Evolutionary conservation across 2,329 filamentous ascomycete species (phyloP), one percentile per base, ranked within the genome.

Genomic region (Fusarium bactridioides): DNA sequence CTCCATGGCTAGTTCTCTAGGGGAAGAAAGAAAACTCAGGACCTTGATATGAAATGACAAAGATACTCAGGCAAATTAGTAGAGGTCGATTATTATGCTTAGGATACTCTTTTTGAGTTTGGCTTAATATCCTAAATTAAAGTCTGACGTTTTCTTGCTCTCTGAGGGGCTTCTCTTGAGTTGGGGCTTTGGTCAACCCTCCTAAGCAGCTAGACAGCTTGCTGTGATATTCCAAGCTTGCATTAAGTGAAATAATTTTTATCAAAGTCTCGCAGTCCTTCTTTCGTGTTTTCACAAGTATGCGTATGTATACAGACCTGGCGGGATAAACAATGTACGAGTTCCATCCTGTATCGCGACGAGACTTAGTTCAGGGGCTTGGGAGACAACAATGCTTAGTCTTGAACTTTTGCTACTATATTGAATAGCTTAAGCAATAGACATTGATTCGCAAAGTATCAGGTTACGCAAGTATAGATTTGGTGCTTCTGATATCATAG

Each of bases 391-490:
- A 37, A 2, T 4, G 10, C 11, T 25, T 16, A 44, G 8, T 19
- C 8, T 45, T 13, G 3, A 11, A 13, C 19, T 8, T 19, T 6
- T 45, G 23, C 23, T 15, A 45, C 18, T 10, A 12, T 0, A 1
- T 5, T 45, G 23, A 21, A 6, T 6, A 15, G 7, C 15, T 21
- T 10, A 6, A 16, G 3, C 0, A 21, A 50, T 48, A 23, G 11
- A 50, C 0, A 0, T 4, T 23, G 0, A n/a, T 3, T 18, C 7
- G 1, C 0, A n/a, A n/a, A 23, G 10, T 7, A 1, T 3, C 9
- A 31, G 3, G 2, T 3, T 23, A 0, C 5, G 15, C 16, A 18
- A 35, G 9, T 16, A 35, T 35, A 35, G 2, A 1, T 8, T 0
- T 31, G 12, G 2, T 19, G 0, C 4, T 1, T 15, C 21, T 55